phyloP scores from a whole-genome alignment of 1,284 basidiomycete genomes.

The Takashimella koratensis region DNA sequence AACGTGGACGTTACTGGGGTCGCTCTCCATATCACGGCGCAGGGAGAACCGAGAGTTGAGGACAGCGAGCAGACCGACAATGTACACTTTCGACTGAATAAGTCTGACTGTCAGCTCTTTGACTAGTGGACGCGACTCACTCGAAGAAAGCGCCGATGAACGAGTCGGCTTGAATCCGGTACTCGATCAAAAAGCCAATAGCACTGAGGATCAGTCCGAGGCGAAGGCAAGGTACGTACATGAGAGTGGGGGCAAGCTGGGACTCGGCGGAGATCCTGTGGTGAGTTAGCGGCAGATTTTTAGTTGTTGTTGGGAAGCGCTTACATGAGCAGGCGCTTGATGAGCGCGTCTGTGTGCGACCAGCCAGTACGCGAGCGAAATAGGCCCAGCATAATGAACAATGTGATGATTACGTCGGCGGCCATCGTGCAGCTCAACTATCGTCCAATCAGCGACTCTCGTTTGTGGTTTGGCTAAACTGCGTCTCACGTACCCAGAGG shows the following conservation, averaged over 20 bases:
- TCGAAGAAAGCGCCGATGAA: conserved; percentile 27
- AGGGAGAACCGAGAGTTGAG: conserved; percentile 25
- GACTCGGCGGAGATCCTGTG: conserved; percentile 26
- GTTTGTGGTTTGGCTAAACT: too few species aligned
- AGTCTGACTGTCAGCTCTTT: conserved; percentile 7
- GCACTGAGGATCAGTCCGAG: conserved; percentile 1
- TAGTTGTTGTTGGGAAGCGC: too few species aligned
- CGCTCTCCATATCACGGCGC: conserved; percentile 10
- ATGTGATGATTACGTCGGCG: conserved; percentile 11
- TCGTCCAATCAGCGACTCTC: too few species aligned
- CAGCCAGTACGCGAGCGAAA: conserved; percentile 14
- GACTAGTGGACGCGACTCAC: conserved; percentile 5
- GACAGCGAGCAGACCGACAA: conserved; percentile 23
- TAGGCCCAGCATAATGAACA: conserved; percentile 10
- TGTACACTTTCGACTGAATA: conserved; percentile 26
- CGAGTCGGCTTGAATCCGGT: conserved; percentile 16
- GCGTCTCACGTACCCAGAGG: conserved; percentile 1
- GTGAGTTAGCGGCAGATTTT: too few species aligned
- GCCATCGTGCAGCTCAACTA: conserved; percentile 18
- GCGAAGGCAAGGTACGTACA: conserved; percentile 5
- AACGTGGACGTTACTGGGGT: neutral
- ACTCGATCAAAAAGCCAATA: conserved; percentile 20
- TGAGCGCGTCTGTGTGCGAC: conserved; percentile 12
- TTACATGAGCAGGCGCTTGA: conserved; percentile 11
- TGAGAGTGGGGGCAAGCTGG: conserved; percentile 24